A percentile compares a stretch with the other conserved stretches of the same genome.
phyloP scores from a whole-genome alignment of 805 yeast species.

The Lachancea lanzarotensis region DNA sequence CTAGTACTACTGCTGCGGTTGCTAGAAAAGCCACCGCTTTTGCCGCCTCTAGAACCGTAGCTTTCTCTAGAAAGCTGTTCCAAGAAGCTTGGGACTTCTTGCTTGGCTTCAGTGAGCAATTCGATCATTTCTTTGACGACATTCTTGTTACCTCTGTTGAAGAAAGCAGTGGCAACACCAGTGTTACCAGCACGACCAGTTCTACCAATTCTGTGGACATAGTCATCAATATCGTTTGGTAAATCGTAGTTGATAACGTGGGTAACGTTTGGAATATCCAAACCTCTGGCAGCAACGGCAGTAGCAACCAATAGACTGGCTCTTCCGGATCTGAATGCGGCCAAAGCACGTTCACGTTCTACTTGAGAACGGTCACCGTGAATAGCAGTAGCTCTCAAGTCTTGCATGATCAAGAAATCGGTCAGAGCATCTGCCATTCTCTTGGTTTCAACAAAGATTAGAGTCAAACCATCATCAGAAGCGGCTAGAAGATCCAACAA shows the following conservation, averaged over 20 bases:
- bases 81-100: slow-evolving; percentile 91
- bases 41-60: slow-evolving; percentile 46
- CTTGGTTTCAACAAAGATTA: slow-evolving; percentile 96
- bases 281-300: slow-evolving; percentile 99
- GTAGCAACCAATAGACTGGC: slow-evolving; percentile 97
- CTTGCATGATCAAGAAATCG: slow-evolving; percentile 81
- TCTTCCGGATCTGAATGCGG: slow-evolving; percentile 84
- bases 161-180: slow-evolving; percentile 97
- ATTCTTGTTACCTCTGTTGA: slow-evolving; percentile 91
- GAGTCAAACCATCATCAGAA: slow-evolving; percentile 76
- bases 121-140: slow-evolving; percentile 83
- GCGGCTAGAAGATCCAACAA: slow-evolving; percentile 80
- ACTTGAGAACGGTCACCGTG: slow-evolving; percentile 98
- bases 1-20: slow-evolving; percentile 38
- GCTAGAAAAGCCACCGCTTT: slow-evolving; percentile 37
- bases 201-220: slow-evolving; percentile 99
- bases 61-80: slow-evolving; percentile 73
- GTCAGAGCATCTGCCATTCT: slow-evolving; percentile 96
- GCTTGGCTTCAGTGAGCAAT: slow-evolving; percentile 90
- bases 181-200: slow-evolving; percentile 99
- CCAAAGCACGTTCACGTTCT: slow-evolving; percentile 97
- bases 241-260: slow-evolving; percentile 96
- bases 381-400: slow-evolving; percentile 95
- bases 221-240: slow-evolving; percentile 96
- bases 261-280: slow-evolving; percentile 97